Evolutionary conservation across 1,284 basidiomycete genomes (phyloP), one percentile per base, ranked within the genome.

Genomic region (Moesziomyces antarcticus): DNA sequence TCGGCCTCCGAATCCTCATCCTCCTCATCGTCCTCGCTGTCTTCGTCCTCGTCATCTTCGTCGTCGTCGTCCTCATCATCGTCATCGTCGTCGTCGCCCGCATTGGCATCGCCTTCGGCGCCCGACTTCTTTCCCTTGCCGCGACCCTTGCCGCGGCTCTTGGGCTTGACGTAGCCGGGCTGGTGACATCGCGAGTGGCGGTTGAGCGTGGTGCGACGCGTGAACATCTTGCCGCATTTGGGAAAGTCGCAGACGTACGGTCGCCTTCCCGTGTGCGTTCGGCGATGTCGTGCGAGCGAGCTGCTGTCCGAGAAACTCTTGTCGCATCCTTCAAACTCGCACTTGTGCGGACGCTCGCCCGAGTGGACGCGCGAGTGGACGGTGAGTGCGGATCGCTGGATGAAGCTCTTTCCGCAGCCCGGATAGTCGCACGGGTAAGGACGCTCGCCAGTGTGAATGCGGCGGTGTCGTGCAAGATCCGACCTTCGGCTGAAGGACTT

Each of bases 381-480:
- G 51, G 92, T 91, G 59, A 94, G 85, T 22, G 93, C 93, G 0
- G 80, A 82, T 43, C 79, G 78, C 56, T 80, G 79, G 24, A 84
- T 81, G 70, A 84, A 84, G 56, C 79, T 81, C 69, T 84, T 84
- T 48, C 79, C 79, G 54, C 82, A 84, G 11, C 78, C 90, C 20
- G 86, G 84, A 76, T 91, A 88, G 35, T 81, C 75, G 73, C 84
- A 85, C 8, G 82, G 83, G 56, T 91, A 94, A 3, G 93, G 93
- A 50, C 92, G 89, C 84, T 94, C 93, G 30, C 93, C 93, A 0
- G 93, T 93, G 81, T 94, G 93, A 85, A 93, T 93, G 53, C 92
- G 89, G 87, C 89, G 90, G 82, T 94, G 92, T 20, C 81, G 71
- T 16, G 80, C 80, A 37, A 83, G 57, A 49, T 83, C 82, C 14